Conservation (phyloP, 305 asterid genomes). For the Ajuga reptans region DNA sequence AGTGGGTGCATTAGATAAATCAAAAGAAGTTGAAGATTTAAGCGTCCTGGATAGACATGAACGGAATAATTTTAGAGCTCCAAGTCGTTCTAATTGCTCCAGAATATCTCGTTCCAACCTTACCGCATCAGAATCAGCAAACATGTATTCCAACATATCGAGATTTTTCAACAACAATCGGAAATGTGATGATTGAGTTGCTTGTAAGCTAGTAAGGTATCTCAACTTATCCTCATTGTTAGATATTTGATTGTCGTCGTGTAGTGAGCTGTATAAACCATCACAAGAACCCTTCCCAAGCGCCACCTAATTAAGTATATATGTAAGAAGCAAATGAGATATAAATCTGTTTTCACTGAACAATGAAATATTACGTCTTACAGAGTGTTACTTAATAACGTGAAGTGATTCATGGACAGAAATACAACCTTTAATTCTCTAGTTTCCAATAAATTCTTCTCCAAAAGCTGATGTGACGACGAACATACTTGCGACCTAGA, state of each 20-base stretch:
- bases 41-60: slow-evolving; percentile 41
- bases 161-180: slow-evolving; percentile 60
- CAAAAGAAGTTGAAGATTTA: slow-evolving; percentile 26
- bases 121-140: slow-evolving; percentile 40
- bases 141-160: slow-evolving; percentile 51
- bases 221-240: slow-evolving; percentile 22
- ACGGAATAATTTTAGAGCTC: slow-evolving; percentile 66
- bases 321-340: slow-evolving; percentile 8
- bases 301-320: slow-evolving; percentile 32
- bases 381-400: neutral
- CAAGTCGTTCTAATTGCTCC: slow-evolving; percentile 57
- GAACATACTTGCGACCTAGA: slow-evolving; percentile 36
- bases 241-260: slow-evolving; percentile 15
- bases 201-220: slow-evolving; percentile 30
- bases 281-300: slow-evolving; percentile 28
- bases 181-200: slow-evolving; percentile 40
- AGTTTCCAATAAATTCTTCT: slow-evolving; percentile 32
- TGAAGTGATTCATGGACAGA: neutral
- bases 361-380: neutral
- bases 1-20: slow-evolving; percentile 25
- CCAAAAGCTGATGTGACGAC: slow-evolving; percentile 38
- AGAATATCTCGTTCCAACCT: slow-evolving; percentile 66
- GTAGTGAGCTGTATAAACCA: slow-evolving; percentile 27
- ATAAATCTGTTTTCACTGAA: neutral
- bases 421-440: slow-evolving; percentile 43